Evolutionary conservation across 768 basidiomycete species (phyloP), one percentile per base, ranked within the genome.

Genomic region (Macrolepiota fuliginosa): DNA sequence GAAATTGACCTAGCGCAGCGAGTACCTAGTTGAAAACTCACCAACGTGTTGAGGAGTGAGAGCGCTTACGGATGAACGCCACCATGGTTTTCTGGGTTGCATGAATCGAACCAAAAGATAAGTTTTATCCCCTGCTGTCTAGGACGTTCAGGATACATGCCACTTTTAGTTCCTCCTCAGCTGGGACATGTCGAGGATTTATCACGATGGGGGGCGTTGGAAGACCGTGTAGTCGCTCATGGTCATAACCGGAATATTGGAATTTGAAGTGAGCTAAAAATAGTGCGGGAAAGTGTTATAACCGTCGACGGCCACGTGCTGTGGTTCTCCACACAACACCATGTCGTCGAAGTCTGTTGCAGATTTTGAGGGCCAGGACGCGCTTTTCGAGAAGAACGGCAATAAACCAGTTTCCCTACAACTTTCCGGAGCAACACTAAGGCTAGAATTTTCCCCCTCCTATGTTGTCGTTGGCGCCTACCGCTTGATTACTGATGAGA

Each of bases 391-490:
- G 51, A 53, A 66, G n/a, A 55, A 64, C 10, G 55, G 10, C 27
- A 27, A 22, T 35, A 46, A 24, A 13, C 11, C 3, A 13, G 52
- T 84, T 3, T 87, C 87, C 0, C 66, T 70, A 2, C 63, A 74
- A 24, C 79, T 91, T 10, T 72, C 75, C 27, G 76, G 83, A n/a
- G 85, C 89, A 0, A 77, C 79, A 1, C 71, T 81, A 9, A 82
- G 91, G 29, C 81, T 96, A 56, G 77, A 86, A 46, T 89, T 94
- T 65, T 86, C 92, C 0, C 91, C 94, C 0, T 87, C 88, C 2
- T 97, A 97, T 71, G 86, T 88, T 50, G 73, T 92, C 3, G 93
- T 97, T 0, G 94, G 94, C 0, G 82, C 87, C 17, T 96, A 96
- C 72, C 79, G 94, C 29, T 77, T 97, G 5, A 81, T 86, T 67